Conservation (phyloP, 2,329 filamentous ascomycete species). For the Aphanocladium album region DNA sequence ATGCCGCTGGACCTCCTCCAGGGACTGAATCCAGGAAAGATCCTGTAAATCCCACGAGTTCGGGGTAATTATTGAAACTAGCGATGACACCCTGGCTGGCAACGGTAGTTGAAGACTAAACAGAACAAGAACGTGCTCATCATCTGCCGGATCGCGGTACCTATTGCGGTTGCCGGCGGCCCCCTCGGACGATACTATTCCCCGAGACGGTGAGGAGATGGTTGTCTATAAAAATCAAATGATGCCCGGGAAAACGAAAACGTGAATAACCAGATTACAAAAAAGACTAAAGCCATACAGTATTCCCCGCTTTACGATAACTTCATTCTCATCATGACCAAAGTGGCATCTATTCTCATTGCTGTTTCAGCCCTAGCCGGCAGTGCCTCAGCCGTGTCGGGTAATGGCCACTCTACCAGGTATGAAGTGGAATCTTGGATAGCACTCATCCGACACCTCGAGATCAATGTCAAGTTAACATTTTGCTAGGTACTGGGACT, state of each 20-base stretch:
- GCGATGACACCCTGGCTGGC: not conserved
- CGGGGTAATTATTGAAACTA: not conserved
- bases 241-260: too few species aligned
- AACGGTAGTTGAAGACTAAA: not conserved
- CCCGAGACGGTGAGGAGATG: not conserved
- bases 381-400: not conserved
- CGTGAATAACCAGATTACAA: too few species aligned
- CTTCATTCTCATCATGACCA: not conserved
- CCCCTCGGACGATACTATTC: not conserved
- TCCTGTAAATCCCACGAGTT: not conserved
- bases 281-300: too few species aligned
- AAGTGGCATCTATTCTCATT: not conserved
- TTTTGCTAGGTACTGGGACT: constrained; percentile 52
- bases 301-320: not conserved
- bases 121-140: not conserved
- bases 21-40: not conserved
- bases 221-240: not conserved
- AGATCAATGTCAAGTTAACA: not conserved
- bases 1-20: not conserved
- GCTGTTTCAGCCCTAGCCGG: not conserved
- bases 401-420: not conserved
- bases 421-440: not conserved
- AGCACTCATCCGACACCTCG: not conserved
- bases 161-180: not conserved
- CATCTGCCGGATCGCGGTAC: not conserved